Base-by-base conservation (phyloP, 2,329 filamentous ascomycete species). In the Sclerotinia sclerotiorum region DNA sequence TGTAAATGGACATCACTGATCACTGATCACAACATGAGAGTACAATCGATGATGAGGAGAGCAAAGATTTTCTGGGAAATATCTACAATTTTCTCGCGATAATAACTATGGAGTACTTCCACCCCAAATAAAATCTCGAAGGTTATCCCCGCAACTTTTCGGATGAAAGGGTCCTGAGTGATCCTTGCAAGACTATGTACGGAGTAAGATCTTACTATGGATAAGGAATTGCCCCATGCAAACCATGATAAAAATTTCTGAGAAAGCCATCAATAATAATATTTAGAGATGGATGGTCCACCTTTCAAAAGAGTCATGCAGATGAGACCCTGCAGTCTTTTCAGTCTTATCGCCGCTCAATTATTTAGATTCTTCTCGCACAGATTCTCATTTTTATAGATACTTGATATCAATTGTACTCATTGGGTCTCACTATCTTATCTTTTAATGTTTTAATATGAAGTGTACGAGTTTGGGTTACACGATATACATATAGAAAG, bases 381-480 rank as follows among this genome's bases (percentile, higher is more conserved):
- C 15, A 39, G 32, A 42, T 21, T 21, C 32, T 39, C n/a, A 8
- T 15, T 57, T 42, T 15, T 56, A 21, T 35, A 21, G 29, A 35
- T 29, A 29, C n/a, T 29, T 2, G 29, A 29, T 35, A n/a, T 39
- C 54, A n/a, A 56, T n/a, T 56, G 54, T 56, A 21, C n/a, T 27
- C 35, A 35, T 58, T 15, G 39, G 35, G 44, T 29, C 21, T 61
- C 44, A 48, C 44, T 7, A 7, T 62, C 21, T 62, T 51, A 39
- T 39, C 39, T 35, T 57, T 57, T 57, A 42, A 39, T 57, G 27
- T 51, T 35, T 32, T 62, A 62, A 62, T 62, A 57, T 61, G 44
- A 35, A 32, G 58, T 61, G 57, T 61, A n/a, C 32, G 57, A 48
- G 42, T 7, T 49, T 61, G 58, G 29, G 44, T 49, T 49, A 48